Percentiles rank a stretch among this genome's conserved stretches.
phyloP scores from a whole-genome alignment of 2,329 filamentous ascomycete species.

The Gaeumannomyces sp. region DNA sequence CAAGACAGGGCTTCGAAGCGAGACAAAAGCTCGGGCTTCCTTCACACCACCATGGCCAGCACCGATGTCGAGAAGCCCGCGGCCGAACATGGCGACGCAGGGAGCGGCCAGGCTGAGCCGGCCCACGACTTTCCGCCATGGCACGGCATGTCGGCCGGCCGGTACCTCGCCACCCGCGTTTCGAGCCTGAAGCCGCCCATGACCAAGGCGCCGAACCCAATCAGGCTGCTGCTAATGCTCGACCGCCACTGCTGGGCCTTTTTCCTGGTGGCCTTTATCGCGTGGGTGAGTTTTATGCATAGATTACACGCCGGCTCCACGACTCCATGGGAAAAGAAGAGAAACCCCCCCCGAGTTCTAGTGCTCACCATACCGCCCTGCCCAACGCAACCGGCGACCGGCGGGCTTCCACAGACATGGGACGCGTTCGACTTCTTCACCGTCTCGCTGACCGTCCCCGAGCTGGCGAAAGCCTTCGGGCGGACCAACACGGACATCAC shows the following conservation, averaged over 20 bases:
- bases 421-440: slow-evolving; percentile 64
- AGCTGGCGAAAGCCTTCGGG: slow-evolving; percentile 46
- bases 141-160: slow-evolving; percentile 40
- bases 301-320: not conserved
- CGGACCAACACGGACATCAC: slow-evolving; percentile 52
- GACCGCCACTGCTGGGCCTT: slow-evolving; percentile 47
- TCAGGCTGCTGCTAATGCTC: slow-evolving; percentile 42
- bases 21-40: too few species aligned
- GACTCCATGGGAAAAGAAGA: not conserved
- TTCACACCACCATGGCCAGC: too few species aligned
- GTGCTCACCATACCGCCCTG: too few species aligned
- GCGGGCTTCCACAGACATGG: slow-evolving; percentile 9
- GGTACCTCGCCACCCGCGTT: slow-evolving; percentile 47
- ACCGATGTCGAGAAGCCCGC: slow-evolving; percentile 17
- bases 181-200: slow-evolving; percentile 46
- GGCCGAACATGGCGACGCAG: slow-evolving; percentile 7
- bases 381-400: not conserved
- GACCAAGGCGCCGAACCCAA: slow-evolving; percentile 50
- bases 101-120: slow-evolving; percentile 1
- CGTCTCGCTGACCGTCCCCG: slow-evolving; percentile 51
- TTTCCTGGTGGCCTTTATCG: slow-evolving; percentile 47
- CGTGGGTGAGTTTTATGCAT: slow-evolving; percentile 40
- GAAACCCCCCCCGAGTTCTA: too few species aligned
- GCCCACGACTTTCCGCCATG: slow-evolving; percentile 33
- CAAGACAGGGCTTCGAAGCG: too few species aligned